Base-by-base conservation (phyloP, 768 basidiomycete genomes). In the Sporobolomyces phaffii region DNA sequence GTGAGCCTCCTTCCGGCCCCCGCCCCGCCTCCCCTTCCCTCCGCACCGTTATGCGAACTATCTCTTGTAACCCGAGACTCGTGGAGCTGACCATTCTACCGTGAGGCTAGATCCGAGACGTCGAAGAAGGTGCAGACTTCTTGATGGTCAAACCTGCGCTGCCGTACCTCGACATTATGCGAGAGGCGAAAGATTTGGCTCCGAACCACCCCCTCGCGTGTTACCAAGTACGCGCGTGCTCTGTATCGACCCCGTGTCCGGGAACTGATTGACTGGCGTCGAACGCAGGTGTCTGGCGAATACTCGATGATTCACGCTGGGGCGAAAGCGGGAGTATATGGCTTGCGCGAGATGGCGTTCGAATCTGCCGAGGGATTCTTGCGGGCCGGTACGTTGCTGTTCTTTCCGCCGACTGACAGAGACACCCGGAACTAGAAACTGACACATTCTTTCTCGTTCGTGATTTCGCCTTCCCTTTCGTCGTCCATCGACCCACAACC, bases 61-160 rank as follows among this genome's bases (percentile, higher is more conserved):
- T 51, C 15, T 36, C 28, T 22, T 8, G 5, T 49, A 24, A 10
- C 33, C n/a, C n/a, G n/a, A n/a, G n/a, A n/a, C n/a, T n/a, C n/a
- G n/a, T n/a, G n/a, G n/a, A n/a, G 44, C 58, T 33, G 44, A 47
- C 45, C 43, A 34, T 41, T 10, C 26, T 28, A 17, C 49, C 54
- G 2, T 29, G 11, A 20, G 11, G 40, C 10, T n/a, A 56, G 93
- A 81, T 85, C 82, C 88, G 96, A 41, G 96, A 99, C 77, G 82
- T 84, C 0, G 79, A 75, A 13, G 96, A 98, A 80, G 96, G 96
- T 24, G 96, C 96, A 22, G 96, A 99, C 76, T 90, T 99, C 75
- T 86, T 99, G 77, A 98, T 99, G 93, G 91, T 99, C 76, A 99
- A 99, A 77, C 96, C 96, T 24, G 84, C 91, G 0, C 78, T 98